Base-by-base conservation (phyloP, 2,329 filamentous ascomycete species). In the Arthrobotrys musiformis region DNA sequence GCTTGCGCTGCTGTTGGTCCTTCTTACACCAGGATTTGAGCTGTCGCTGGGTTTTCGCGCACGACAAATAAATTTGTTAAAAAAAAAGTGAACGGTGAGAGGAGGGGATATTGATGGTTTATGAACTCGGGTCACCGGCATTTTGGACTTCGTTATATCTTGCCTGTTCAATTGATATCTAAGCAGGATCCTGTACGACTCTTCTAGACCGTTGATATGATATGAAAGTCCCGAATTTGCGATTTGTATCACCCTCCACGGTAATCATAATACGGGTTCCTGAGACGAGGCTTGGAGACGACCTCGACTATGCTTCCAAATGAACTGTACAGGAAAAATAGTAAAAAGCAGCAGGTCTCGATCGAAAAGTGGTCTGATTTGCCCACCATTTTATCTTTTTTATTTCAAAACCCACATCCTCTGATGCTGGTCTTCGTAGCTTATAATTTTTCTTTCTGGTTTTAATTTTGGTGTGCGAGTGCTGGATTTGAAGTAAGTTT, bases 311-410 rank as follows among this genome's bases (percentile, higher is more conserved):
- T 44, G 17, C 61, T 73, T 74, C 70, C 70, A 74, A 74, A 74
- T 74, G 70, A 22, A 52, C 17, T 40, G 22, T 26, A 33, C 11
- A 24, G 44, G 30, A 22, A n/a, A 61, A 28, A 17, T n/a, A n/a
- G n/a, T n/a, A n/a, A n/a, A n/a, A n/a, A n/a, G 30, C 37, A 30
- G 24, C 8, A 67, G 22, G 22, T 30, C 15, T 19, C 33, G 54
- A 33, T 66, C 28, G n/a, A 42, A 19, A 35, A 42, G 73, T 77
- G 73, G 73, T 67, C 66, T 77, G 73, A 77, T 77, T 37, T 62
- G 33, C 35, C 15, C 30, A 69, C 70, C 42, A 63, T 64, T 69
- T 61, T 19, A 54, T 24, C 17, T 30, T 50, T 46, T 24, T 40
- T 54, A 52, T 54, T 37, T 24, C 54, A n/a, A 22, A 15, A 40